These are phyloP conservation scores for Rubia peregrina DNA, from an alignment of 305 asterid genomes.

Conservation along the genomic window DNA sequence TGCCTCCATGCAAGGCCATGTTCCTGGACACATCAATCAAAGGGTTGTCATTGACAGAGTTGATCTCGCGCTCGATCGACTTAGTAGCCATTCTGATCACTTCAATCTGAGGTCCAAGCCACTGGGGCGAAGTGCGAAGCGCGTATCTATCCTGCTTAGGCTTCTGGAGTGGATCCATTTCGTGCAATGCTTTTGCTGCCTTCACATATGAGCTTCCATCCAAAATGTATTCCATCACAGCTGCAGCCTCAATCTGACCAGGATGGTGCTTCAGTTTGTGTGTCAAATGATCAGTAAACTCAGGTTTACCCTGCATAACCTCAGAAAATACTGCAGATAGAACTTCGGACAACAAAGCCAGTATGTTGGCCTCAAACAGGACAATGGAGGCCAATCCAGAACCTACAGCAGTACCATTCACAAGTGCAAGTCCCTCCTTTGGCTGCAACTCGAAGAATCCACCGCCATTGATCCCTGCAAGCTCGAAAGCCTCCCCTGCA, in stretches of 20 bases:
- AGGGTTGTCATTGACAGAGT: constrained; percentile 31
- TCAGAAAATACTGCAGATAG: constrained; percentile 73
- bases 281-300: constrained; percentile 39
- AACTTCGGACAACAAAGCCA: constrained; percentile 31
- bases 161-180: constrained; percentile 27
- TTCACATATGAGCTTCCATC: constrained; percentile 29
- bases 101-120: constrained; percentile 34
- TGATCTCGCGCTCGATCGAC: constrained; percentile 30
- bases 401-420: constrained; percentile 69
- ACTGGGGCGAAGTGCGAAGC: constrained; percentile 29
- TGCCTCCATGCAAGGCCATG: constrained; percentile 31
- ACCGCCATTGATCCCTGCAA: constrained; percentile 44
- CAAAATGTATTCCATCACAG: constrained; percentile 31
- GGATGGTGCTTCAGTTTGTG: constrained; percentile 86
- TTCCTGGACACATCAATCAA: constrained; percentile 30
- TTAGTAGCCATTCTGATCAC: constrained; percentile 29
- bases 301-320: constrained; percentile 78
- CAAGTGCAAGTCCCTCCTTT: constrained; percentile 56
- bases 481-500: constrained; percentile 47
- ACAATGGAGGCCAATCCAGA: constrained; percentile 73
- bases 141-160: constrained; percentile 35
- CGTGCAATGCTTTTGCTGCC: constrained; percentile 24
- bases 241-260: constrained; percentile 41
- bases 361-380: constrained; percentile 64
- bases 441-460: constrained; percentile 85